Base-by-base conservation (phyloP, 768 basidiomycete genomes). In the Coprinopsis cinerea region DNA sequence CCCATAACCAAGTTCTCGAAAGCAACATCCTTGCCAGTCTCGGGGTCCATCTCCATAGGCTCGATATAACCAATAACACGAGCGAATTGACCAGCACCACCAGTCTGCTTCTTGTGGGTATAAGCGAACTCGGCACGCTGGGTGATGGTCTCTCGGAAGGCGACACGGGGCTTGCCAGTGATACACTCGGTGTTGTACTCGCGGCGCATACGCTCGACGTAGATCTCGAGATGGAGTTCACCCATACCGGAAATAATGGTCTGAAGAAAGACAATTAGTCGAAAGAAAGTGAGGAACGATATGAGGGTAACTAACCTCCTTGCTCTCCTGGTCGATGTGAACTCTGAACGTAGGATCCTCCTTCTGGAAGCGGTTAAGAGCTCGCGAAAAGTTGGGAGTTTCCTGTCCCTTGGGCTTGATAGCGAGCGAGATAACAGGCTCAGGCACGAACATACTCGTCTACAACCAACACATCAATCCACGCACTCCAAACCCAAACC, bases 231-330 rank as follows among this genome's bases (percentile, higher is more conserved):
- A 64, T 99, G 96, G 15, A 99, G 81, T 66, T 99, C 96, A 22
- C 96, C 96, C 96, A 99, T 99, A 18, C 96, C 96, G 25, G 94
- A 97, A 56, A 99, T 97, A 66, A 99, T 98, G 14, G 95, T 98
- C 90, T 93, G 56, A 15, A 14, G 2, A 47, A 36, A 9, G 17
- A 26, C 44, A 17, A 22, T 41, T 35, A 43, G 35, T 22, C 17
- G n/a, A 24, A 2, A 1, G 15, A 32, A 2, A 52, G 17, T 23
- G 28, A 44, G 28, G 41, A 10, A 1, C 2, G 15, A 22, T 15
- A 53, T 48, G 20, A 20, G 35, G 26, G n/a, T 13, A 22, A 47
- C 64, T 54, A 57, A 88, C 91, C 82, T 99, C 95, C 66, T 95
- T 92, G 62, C 87, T 90, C 62, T 96, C 94, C 23, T 76, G 67